Percentiles rank a stretch among this genome's conserved stretches.
Conservation (phyloP, 2,329 filamentous ascomycete species). For the Penicillium palitans region DNA sequence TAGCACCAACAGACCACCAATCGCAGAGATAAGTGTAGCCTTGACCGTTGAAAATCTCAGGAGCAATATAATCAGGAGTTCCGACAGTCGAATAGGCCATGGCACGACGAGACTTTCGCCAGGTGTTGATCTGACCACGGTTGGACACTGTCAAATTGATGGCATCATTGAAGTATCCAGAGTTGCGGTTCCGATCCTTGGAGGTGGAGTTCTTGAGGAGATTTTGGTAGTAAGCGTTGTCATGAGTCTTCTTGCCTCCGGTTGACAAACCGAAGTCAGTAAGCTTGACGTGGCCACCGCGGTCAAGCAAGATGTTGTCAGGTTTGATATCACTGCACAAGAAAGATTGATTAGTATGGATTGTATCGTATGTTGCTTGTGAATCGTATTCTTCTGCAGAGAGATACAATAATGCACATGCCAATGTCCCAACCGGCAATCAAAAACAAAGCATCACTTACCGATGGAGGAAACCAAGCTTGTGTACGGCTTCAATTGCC, state of each 20-base stretch:
- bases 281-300: slow-evolving; percentile 94
- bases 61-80: slow-evolving; percentile 97
- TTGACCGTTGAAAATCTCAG: slow-evolving; percentile 95
- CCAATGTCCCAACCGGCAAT: background rate
- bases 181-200: slow-evolving; percentile 78
- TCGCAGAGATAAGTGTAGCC: slow-evolving; percentile 97
- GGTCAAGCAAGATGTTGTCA: slow-evolving; percentile 95
- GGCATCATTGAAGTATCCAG: slow-evolving; percentile 86
- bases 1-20: slow-evolving; percentile 98
- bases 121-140: slow-evolving; percentile 96
- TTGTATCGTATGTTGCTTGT: background rate
- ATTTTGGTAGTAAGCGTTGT: slow-evolving; percentile 98
- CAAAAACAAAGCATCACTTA: slow-evolving; percentile 48
- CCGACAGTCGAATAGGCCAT: slow-evolving; percentile 99
- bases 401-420: background rate
- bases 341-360: slow-evolving; percentile 20
- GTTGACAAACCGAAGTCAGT: slow-evolving; percentile 98
- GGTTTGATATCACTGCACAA: slow-evolving; percentile 87
- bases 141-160: slow-evolving; percentile 98
- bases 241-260: slow-evolving; percentile 95
- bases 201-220: slow-evolving; percentile 77
- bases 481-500: slow-evolving; percentile 98
- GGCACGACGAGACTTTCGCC: slow-evolving; percentile 90
- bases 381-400: background rate
- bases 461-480: slow-evolving; percentile 97